phyloP scores from a whole-genome alignment of 2,329 filamentous ascomycete species.

The Neofusicoccum umdonicola region DNA sequence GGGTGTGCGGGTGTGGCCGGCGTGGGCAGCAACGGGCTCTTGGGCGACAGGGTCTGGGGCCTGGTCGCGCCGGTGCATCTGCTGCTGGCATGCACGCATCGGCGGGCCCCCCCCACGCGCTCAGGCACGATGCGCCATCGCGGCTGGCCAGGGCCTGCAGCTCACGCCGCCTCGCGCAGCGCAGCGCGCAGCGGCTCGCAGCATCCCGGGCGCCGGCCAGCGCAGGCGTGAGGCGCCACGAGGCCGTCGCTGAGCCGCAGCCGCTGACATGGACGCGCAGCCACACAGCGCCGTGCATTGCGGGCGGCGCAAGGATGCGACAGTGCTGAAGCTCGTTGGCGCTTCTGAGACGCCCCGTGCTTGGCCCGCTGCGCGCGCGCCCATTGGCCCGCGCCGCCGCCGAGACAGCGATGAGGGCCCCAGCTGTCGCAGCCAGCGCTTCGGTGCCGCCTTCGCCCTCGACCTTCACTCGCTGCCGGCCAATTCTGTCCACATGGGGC shows the following conservation, averaged over 20 bases:
- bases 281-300: conserved; percentile 1
- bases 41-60: too few relatives aligned
- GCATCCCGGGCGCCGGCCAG: background rate
- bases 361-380: background rate
- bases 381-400: background rate
- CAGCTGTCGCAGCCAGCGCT: conserved; percentile 14
- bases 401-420: background rate
- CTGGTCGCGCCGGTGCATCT: too few relatives aligned
- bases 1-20: background rate
- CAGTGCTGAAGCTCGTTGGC: conserved; percentile 13
- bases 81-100: background rate
- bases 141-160: background rate
- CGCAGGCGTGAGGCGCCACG: background rate
- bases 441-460: background rate
- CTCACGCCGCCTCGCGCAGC: background rate
- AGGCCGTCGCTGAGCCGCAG: conserved; percentile 12
- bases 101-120: background rate
- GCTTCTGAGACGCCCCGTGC: background rate
- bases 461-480: background rate
- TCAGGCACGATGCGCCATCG: background rate
- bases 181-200: background rate
- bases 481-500: background rate
- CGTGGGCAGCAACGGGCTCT: background rate
- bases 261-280: background rate
- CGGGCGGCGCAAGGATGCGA: background rate